Percentiles rank a stretch among this genome's conserved stretches.
phyloP scores from a whole-genome alignment of 73 alveolate genomes.

The Urostyla sp. region DNA sequence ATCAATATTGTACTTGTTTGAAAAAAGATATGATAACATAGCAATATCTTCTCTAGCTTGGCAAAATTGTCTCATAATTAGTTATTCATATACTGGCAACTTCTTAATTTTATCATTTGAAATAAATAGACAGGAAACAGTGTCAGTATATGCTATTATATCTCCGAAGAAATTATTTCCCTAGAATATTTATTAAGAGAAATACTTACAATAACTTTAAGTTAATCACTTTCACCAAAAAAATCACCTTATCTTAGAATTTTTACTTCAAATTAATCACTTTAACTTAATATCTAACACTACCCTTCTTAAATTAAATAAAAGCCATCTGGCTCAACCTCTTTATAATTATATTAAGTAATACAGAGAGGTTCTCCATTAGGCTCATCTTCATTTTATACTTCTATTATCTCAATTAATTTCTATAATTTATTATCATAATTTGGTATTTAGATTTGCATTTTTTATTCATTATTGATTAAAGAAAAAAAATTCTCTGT shows the following conservation, averaged over 20 bases:
- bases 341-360: background rate
- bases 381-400: no score
- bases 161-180: constrained; percentile 55
- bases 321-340: constrained; percentile 37
- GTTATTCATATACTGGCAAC: constrained; percentile 50
- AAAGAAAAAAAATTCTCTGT: no score
- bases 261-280: constrained; percentile 27
- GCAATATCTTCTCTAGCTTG: constrained; percentile 1
- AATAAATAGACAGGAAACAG: background rate
- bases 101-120: constrained; percentile 33
- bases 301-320: constrained; percentile 34
- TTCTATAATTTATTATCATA: no score
- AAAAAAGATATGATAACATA: constrained; percentile 30
- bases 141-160: background rate
- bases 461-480: no score
- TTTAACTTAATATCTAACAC: constrained; percentile 1
- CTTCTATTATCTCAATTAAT: no score
- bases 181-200: background rate
- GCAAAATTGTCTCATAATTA: constrained; percentile 30
- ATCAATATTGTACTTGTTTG: constrained; percentile 47
- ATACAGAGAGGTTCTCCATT: no score
- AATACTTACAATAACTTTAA: constrained; percentile 36
- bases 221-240: constrained; percentile 53
- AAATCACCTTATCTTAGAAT: constrained; percentile 33
- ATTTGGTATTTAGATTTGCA: no score